Conservation (phyloP, 1,139 yeast genomes). For the Sugiyamaella novakii region DNA sequence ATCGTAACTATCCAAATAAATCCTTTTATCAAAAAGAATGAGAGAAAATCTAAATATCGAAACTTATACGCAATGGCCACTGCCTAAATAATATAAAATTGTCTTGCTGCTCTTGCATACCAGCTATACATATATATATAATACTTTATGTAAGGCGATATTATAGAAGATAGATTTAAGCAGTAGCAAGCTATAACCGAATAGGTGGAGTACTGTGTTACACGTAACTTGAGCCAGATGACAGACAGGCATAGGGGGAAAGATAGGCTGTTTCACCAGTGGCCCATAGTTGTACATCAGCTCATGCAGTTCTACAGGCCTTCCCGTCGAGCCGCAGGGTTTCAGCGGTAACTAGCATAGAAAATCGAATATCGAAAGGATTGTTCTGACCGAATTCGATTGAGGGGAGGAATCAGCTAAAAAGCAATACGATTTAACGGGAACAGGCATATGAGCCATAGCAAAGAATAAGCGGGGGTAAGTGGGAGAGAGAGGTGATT, state of each 20-base stretch:
- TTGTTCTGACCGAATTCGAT: neutral
- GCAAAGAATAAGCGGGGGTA: slow-evolving; percentile 12
- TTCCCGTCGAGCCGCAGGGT: slow-evolving; percentile 10
- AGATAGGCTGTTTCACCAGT: neutral
- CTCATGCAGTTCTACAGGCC: slow-evolving; percentile 7
- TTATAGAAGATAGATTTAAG: too few species aligned
- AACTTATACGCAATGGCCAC: slow-evolving; percentile 17
- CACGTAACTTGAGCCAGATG: neutral
- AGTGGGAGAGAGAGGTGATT: too few species aligned
- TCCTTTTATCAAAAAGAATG: too few species aligned
- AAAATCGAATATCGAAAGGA: neutral
- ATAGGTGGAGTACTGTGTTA: neutral
- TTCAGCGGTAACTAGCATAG: neutral
- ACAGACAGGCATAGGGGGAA: neutral
- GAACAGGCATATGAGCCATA: slow-evolving; percentile 14
- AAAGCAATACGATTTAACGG: slow-evolving; percentile 11
- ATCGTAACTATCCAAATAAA: too few species aligned
- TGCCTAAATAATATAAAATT: slow-evolving; percentile 8
- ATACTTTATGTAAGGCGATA: too few species aligned
- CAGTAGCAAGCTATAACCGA: slow-evolving; percentile 1
- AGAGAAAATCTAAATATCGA: too few species aligned
- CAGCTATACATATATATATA: slow-evolving; percentile 2
- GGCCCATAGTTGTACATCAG: slow-evolving; percentile 3
- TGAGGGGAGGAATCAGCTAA: neutral
- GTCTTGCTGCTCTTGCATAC: slow-evolving; percentile 2